phyloP scores from a whole-genome alignment of 2,329 filamentous ascomycete genomes.

The Penicillium nordicum region DNA sequence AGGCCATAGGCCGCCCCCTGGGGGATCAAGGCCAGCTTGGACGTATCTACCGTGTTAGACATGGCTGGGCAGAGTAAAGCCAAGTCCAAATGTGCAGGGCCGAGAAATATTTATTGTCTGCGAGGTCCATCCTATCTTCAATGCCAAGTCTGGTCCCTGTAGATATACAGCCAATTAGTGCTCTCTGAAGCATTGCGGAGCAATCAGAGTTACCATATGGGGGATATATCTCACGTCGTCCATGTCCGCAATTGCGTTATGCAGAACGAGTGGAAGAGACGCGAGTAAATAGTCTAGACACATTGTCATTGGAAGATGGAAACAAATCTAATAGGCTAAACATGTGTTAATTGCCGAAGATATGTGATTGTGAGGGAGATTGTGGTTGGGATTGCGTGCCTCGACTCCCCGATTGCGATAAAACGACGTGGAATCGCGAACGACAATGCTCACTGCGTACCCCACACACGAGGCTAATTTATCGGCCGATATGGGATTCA shows the following conservation, averaged over 20 bases:
- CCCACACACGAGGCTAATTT: background rate
- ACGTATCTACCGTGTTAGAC: slow-evolving; percentile 19
- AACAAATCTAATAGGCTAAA: background rate
- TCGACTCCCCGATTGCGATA: slow-evolving; percentile 5
- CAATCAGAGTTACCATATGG: slow-evolving; percentile 3
- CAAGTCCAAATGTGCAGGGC: slow-evolving; percentile 1
- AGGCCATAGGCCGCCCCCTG: slow-evolving; percentile 44
- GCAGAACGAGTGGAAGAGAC: background rate
- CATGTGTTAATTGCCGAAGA: background rate
- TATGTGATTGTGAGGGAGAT: background rate
- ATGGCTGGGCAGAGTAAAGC: slow-evolving; percentile 6
- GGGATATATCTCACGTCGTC: slow-evolving; percentile 8
- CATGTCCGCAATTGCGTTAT: slow-evolving; percentile 11
- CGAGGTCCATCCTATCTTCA: background rate
- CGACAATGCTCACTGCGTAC: background rate
- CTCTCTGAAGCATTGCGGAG: background rate
- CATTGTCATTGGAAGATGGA: background rate
- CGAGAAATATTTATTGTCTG: slow-evolving; percentile 10
- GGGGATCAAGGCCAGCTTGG: slow-evolving; percentile 24
- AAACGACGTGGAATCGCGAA: background rate
- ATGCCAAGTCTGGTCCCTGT: background rate
- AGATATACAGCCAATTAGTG: background rate
- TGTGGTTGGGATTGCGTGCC: slow-evolving; percentile 10
- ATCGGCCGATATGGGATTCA: slow-evolving; percentile 3
- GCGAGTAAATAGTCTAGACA: too few species aligned